A percentile compares a stretch with the other conserved stretches of the same genome.
These are phyloP conservation scores for Diplotaxis tenuifolia DNA, from an alignment of 345 rosid genomes.

Conservation along the genomic window DNA sequence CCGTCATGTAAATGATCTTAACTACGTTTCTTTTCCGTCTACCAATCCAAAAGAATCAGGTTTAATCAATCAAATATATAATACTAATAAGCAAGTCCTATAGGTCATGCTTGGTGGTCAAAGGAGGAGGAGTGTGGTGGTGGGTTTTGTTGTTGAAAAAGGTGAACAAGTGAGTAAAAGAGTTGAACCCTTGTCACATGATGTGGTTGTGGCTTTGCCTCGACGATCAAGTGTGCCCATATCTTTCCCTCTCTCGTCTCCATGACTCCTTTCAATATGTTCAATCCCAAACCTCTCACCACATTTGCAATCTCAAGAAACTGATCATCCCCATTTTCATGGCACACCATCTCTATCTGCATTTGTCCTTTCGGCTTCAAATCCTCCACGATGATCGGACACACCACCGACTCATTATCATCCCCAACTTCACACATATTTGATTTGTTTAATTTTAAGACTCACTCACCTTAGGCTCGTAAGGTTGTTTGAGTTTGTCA, in stretches of 20 bases:
- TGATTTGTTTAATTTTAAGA: neutral
- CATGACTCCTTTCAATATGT: constrained; percentile 79
- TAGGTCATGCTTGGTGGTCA: no score
- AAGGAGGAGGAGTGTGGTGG: no score
- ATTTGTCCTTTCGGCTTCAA: constrained; percentile 66
- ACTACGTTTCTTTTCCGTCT: no score
- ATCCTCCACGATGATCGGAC: constrained; percentile 89
- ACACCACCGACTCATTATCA: constrained; percentile 41
- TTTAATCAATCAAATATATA: no score
- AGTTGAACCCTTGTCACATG: no score
- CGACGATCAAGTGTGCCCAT: constrained; percentile 85
- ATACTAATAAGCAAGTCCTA: no score
- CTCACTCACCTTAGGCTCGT: constrained; percentile 58
- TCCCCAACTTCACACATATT: constrained; percentile 57
- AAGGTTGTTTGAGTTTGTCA: constrained; percentile 66
- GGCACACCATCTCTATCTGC: constrained; percentile 93
- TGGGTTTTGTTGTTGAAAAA: constrained; percentile 39
- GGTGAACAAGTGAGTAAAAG: no score
- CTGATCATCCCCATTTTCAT: constrained; percentile 56
- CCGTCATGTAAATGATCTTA: no score
- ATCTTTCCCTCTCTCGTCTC: constrained; percentile 56
- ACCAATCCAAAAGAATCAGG: no score
- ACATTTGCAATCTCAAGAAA: constrained; percentile 83
- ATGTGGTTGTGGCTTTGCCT: constrained; percentile 54
- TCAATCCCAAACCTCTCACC: constrained; percentile 67